Evolutionary conservation across 179 eudicot species (phyloP).

Genomic region (Nepenthes alata): DNA sequence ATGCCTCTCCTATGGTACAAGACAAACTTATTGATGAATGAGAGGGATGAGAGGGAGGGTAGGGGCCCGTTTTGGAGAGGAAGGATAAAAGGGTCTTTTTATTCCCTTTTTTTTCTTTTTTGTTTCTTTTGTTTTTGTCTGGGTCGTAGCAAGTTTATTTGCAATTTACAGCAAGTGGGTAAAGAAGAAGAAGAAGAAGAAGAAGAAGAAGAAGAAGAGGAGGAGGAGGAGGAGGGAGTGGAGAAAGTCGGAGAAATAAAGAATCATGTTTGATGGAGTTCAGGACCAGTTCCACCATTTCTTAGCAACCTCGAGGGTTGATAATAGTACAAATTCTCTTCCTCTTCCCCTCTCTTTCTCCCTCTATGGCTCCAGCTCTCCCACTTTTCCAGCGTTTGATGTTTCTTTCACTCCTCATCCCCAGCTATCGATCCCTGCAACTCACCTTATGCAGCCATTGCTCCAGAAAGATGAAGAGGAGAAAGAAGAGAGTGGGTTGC

Average conservation of each 20-base stretch:
- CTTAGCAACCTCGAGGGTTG: slow-evolving; percentile 25
- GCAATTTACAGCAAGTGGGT: neutral
- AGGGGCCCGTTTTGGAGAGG: neutral
- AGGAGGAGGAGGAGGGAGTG: neutral
- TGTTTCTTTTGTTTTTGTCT: neutral
- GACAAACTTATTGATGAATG: slow-evolving; percentile 47
- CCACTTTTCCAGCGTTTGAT: slow-evolving; percentile 4
- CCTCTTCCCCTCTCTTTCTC: slow-evolving; percentile 20
- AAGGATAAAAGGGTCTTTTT: neutral
- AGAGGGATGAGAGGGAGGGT: slow-evolving; percentile 15
- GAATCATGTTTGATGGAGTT: slow-evolving; percentile 69
- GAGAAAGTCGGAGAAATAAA: slow-evolving; percentile 2
- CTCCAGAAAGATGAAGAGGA: slow-evolving; percentile 7
- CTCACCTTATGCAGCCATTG: slow-evolving; percentile 5
- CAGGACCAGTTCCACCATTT: slow-evolving; percentile 68
- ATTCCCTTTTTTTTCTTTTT: too few species aligned
- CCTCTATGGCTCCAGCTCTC: slow-evolving; percentile 4
- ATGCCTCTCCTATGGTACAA: slow-evolving; percentile 9
- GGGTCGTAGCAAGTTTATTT: neutral
- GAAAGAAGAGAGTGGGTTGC: slow-evolving; percentile 2
- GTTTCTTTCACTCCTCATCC: slow-evolving; percentile 14
- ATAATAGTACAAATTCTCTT: neutral
- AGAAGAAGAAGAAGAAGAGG: slow-evolving; percentile 7
- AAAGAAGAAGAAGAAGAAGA: neutral
- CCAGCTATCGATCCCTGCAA: neutral